Percentiles rank a stretch among this genome's conserved stretches.
These are phyloP conservation scores for Kuraishia cidri DNA, from an alignment of 805 yeast genomes.

Conservation along the genomic window DNA sequence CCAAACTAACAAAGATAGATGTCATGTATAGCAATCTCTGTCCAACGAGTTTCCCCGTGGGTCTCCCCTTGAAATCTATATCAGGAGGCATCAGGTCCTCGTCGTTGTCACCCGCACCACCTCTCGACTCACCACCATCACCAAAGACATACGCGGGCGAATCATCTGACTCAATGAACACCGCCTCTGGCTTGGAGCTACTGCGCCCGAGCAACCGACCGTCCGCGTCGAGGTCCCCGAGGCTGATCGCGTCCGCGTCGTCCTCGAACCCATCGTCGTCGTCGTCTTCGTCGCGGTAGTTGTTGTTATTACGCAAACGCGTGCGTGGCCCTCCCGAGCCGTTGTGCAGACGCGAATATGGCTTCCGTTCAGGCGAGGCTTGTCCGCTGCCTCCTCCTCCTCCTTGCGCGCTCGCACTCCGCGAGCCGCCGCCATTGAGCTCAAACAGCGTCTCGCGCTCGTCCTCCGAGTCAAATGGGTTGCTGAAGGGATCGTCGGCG, in stretches of 20 bases:
- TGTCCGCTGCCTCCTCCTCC: too few species aligned
- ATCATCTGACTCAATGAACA: neutral
- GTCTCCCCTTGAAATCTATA: conserved; percentile 10
- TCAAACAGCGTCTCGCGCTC: neutral
- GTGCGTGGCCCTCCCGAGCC: too few species aligned
- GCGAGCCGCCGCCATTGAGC: too few species aligned
- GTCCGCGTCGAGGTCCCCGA: neutral
- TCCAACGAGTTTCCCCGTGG: conserved; percentile 12
- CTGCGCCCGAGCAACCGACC: neutral
- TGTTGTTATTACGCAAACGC: too few species aligned
- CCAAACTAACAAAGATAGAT: conserved; percentile 14
- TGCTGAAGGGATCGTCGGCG: conserved; percentile 1
- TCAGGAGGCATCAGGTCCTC: conserved; percentile 6
- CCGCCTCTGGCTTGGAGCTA: neutral
- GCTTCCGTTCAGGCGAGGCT: too few species aligned
- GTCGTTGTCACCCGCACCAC: conserved; percentile 4
- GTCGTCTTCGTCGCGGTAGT: neutral
- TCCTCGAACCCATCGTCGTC: neutral
- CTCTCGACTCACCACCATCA: too few species aligned
- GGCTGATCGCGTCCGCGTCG: neutral
- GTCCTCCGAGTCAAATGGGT: conserved; percentile 2
- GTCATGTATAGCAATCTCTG: conserved; percentile 14
- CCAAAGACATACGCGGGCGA: too few species aligned
- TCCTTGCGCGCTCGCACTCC: too few species aligned
- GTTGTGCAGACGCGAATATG: too few species aligned